These are phyloP conservation scores for Eimeria mitis DNA, from an alignment of 169 alveolate species.

Conservation along the genomic window DNA sequence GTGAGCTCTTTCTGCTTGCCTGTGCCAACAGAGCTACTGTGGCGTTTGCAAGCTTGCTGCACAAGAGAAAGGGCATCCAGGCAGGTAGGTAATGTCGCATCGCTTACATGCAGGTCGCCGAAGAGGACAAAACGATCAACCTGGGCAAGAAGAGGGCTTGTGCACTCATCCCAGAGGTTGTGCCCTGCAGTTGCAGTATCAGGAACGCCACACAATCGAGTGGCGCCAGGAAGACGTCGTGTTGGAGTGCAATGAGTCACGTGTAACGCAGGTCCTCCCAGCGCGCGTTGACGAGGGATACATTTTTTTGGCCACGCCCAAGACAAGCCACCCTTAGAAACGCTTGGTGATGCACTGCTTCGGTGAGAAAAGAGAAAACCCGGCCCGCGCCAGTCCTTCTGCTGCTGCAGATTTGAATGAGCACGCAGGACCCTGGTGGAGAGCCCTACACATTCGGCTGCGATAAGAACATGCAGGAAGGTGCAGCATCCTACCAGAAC, in stretches of 20 bases:
- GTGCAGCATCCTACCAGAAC: conserved; percentile 17
- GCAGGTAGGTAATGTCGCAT: conserved; percentile 55
- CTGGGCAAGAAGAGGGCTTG: conserved; percentile 15
- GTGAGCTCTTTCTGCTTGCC: not conserved
- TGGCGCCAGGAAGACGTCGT: not conserved
- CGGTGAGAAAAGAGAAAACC: not conserved
- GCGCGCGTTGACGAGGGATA: not conserved
- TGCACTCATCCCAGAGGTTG: conserved; percentile 49
- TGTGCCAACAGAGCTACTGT: not conserved
- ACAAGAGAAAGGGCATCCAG: conserved; percentile 62
- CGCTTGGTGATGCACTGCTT: not conserved
- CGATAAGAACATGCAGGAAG: not conserved
- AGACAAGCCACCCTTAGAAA: not conserved
- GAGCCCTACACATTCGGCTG: not conserved
- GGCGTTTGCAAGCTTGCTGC: conserved; percentile 65
- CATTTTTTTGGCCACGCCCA: not conserved
- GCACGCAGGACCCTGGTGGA: not conserved
- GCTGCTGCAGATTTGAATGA: conserved; percentile 4
- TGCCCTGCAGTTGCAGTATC: conserved; percentile 19
- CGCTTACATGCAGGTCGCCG: conserved; percentile 59
- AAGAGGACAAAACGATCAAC: conserved; percentile 64
- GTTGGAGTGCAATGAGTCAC: not conserved
- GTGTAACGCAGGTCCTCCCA: not conserved
- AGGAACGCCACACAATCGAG: not conserved
- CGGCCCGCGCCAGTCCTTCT: not conserved